These are phyloP conservation scores for Vanrija pseudolonga DNA, from an alignment of 1,284 basidiomycete species.

Conservation along the genomic window DNA sequence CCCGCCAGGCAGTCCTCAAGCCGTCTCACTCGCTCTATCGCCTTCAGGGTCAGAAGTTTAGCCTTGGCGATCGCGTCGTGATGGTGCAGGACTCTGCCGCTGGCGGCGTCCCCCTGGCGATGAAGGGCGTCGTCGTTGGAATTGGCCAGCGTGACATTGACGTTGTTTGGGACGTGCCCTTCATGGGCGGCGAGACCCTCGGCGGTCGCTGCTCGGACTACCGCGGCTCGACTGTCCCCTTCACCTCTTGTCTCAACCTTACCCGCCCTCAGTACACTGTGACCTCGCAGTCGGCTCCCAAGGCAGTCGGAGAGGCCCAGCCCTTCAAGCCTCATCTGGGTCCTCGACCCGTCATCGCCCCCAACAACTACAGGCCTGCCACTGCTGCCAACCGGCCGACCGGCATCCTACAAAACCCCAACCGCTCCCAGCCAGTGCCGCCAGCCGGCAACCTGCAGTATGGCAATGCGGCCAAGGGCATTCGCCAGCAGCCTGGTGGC, in stretches of 20 bases:
- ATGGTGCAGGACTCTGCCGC: constrained; percentile 83
- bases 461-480: constrained; percentile 44
- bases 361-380: constrained; percentile 60
- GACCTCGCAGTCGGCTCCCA: constrained; percentile 51
- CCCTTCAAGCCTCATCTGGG: constrained; percentile 67
- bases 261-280: constrained; percentile 75
- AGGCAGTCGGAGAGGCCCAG: constrained; percentile 32
- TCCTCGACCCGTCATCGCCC: constrained; percentile 60
- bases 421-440: constrained; percentile 7
- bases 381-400: constrained; percentile 42
- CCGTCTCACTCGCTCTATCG: constrained; percentile 86
- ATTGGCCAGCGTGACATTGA: constrained; percentile 83
- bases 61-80: constrained; percentile 89
- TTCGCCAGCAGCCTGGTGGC: constrained; percentile 14
- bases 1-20: constrained; percentile 90
- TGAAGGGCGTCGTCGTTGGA: constrained; percentile 91
- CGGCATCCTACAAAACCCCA: constrained; percentile 62
- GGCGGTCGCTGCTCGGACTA: constrained; percentile 88
- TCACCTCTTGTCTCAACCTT: constrained; percentile 80
- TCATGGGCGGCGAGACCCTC: constrained; percentile 87
- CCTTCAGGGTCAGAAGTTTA: constrained; percentile 84
- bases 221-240: constrained; percentile 77
- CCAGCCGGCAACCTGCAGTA: constrained; percentile 28
- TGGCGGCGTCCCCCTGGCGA: constrained; percentile 85
- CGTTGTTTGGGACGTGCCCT: constrained; percentile 93